These are phyloP conservation scores for Peronospora farinosa DNA, from an alignment of 352 stramenopile genomes.

Conservation along the genomic window DNA sequence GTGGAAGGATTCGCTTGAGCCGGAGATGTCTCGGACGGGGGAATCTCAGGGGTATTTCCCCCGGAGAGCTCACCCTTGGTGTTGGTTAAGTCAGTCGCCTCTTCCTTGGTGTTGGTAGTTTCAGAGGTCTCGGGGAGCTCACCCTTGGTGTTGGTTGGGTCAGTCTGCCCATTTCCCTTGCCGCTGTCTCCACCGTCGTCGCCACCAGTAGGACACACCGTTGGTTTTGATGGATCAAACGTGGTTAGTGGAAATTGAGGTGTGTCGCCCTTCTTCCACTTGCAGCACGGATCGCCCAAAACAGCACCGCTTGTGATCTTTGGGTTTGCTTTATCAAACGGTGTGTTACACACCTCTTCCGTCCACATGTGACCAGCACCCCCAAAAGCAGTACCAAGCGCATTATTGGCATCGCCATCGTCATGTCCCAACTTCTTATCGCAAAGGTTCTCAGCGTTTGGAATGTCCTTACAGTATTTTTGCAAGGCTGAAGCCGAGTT, in stretches of 20 bases:
- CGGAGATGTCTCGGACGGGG: too few relatives aligned
- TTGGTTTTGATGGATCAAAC: too few relatives aligned
- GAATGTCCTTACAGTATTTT: conserved; percentile 22
- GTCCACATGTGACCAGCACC: conserved; percentile 17
- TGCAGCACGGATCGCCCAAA: conserved; percentile 23
- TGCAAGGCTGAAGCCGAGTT: conserved; percentile 3
- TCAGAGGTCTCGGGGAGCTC: too few relatives aligned
- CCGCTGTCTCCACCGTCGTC: too few relatives aligned
- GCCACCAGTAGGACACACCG: not conserved
- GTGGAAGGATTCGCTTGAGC: too few relatives aligned
- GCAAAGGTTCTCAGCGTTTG: conserved; percentile 18
- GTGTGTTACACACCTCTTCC: conserved; percentile 7
- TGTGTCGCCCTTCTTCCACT: conserved; percentile 9
- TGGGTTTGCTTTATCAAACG: too few relatives aligned
- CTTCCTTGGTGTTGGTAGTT: too few relatives aligned
- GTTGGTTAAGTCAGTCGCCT: too few relatives aligned
- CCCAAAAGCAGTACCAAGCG: conserved; percentile 27
- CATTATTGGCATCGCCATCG: conserved; percentile 22
- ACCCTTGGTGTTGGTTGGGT: too few relatives aligned
- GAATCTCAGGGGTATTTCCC: too few relatives aligned
- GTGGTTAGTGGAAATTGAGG: not conserved
- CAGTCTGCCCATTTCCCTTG: too few relatives aligned
- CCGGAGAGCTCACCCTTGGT: too few relatives aligned
- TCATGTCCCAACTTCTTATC: conserved; percentile 11
- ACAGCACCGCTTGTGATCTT: conserved; percentile 21